Base-by-base conservation (phyloP, 345 rosid genomes). In the Salix suchowensis region DNA sequence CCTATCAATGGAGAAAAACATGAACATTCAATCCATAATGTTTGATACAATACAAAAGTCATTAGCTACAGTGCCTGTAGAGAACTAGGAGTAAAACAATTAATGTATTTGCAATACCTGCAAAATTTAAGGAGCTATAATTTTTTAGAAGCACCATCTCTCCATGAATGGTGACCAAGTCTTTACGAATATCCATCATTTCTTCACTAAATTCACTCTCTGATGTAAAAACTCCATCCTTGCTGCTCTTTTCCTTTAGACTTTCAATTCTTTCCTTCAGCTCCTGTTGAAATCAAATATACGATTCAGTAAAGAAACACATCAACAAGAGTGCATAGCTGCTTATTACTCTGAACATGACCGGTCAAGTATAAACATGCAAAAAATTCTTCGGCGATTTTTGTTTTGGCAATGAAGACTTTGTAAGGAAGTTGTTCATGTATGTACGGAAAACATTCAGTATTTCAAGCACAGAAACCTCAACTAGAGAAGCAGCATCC, bases 61-160 rank as follows among this genome's bases (percentile, higher is more conserved):
- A 21, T 21, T 12, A 60, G 69, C 18, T 13, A 34, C 36, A 34
- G 4, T 66, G n/a, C 1, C 1, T 4, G 10, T 12, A 21, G 21
- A 15, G 9, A 15, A n/a, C 14, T 10, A 34, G 34, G 21, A 9
- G 68, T 11, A 73, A 60, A 10, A 75, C 70, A 79, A 18, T 48
- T 7, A 52, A 46, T 46, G 58, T 18, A 65, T 75, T 7, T 54
- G 65, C 24, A 5, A 19, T 81, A 92, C 98, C 98, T 85, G 97
- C 97, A 79, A 94, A 92, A 78, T 92, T 94, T 8, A 94, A 85
- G 78, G 98, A 90, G 83, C 97, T 92, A 75, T 94, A 94, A 82
- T 91, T 92, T 88, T 94, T 91, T 1, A 94, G 88, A 72, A 94
- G 98, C 74, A 94, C 97, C 98, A 94, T 94, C 86, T 94, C 92